Evolutionary conservation across 805 yeast genomes (phyloP), one percentile per base, ranked within the genome.

Genomic region (Babjeviella inositovora): DNA sequence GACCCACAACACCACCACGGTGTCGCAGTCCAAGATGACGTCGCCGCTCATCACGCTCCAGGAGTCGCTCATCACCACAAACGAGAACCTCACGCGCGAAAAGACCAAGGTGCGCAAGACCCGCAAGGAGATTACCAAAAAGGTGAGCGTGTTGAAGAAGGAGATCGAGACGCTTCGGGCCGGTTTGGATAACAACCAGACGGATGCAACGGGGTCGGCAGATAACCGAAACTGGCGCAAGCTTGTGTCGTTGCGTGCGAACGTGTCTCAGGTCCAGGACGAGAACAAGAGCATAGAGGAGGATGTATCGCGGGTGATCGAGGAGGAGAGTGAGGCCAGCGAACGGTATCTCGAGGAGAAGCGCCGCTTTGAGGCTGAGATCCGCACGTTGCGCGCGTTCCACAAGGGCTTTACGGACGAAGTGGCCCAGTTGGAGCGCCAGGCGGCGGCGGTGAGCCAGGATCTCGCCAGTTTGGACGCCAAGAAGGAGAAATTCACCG

Each of bases 11-110:
- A 39, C 47, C 26, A 28, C 38, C 14, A 45, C 38, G 5, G 31
- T 47, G 14, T 43, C 50, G 1, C 46, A 47, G 21, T 44, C 53
- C 1, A 45, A 38, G 16, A 45, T 39, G 17, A 39, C 49, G 11
- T 37, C 79, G 2, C 82, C 85, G 1, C 47, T 73, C 21, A 56
- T 67, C 2, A 74, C 84, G 2, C 46, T 74, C 18, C 67, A 72
- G 32, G 73, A 69, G 33, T 68, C 77, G 11, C 62, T 73, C 17
- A 56, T 68, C 16, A 70, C 81, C 0, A 70, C 81, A 0, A 66
- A 68, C 31, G 63, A 65, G 13, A 65, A 66, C 18, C 50, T 73
- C 20, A 55, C 59, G 5, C 65, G 69, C 23, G 80, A 70, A 32
- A 62, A 64, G 34, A 36, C 50, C n/a, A 64, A 62, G 26, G 35